A percentile compares a stretch with the other conserved stretches of the same genome.
Conservation (phyloP, 345 rosid genomes). For the Limnanthes douglasii region DNA sequence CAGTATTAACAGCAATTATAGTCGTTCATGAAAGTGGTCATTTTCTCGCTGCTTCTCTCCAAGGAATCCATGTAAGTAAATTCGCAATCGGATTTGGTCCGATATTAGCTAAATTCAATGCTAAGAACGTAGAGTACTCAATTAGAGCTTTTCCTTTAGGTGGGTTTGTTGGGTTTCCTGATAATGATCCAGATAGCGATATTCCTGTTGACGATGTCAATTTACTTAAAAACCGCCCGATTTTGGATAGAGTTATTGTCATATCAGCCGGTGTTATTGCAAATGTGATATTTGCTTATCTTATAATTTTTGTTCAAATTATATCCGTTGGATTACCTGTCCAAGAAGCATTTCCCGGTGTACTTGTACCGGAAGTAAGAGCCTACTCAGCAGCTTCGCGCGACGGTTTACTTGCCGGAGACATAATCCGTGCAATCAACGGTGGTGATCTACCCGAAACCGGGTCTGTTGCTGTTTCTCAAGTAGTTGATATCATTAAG, state of each 20-base stretch:
- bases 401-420: slow-evolving; percentile 80
- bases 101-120: slow-evolving; percentile 68
- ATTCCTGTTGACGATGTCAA: slow-evolving; percentile 72
- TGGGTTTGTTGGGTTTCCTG: slow-evolving; percentile 95
- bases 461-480: slow-evolving; percentile 46
- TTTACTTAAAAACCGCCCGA: slow-evolving; percentile 84
- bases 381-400: slow-evolving; percentile 85
- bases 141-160: slow-evolving; percentile 86
- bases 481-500: slow-evolving; percentile 59
- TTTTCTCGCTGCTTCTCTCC: slow-evolving; percentile 84
- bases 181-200: slow-evolving; percentile 84
- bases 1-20: slow-evolving; percentile 74
- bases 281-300: slow-evolving; percentile 69
- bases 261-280: slow-evolving; percentile 91
- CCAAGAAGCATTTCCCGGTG: slow-evolving; percentile 89
- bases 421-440: slow-evolving; percentile 55
- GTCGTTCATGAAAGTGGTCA: slow-evolving; percentile 88
- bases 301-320: slow-evolving; percentile 69
- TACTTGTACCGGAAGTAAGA: slow-evolving; percentile 73
- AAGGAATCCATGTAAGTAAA: slow-evolving; percentile 96
- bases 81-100: slow-evolving; percentile 97
- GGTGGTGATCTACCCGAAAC: slow-evolving; percentile 35
- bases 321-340: slow-evolving; percentile 81
- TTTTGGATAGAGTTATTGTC: slow-evolving; percentile 61
- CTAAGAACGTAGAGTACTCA: slow-evolving; percentile 77